Conservation (phyloP, 805 yeast genomes). For the Myxozyma geophila region DNA sequence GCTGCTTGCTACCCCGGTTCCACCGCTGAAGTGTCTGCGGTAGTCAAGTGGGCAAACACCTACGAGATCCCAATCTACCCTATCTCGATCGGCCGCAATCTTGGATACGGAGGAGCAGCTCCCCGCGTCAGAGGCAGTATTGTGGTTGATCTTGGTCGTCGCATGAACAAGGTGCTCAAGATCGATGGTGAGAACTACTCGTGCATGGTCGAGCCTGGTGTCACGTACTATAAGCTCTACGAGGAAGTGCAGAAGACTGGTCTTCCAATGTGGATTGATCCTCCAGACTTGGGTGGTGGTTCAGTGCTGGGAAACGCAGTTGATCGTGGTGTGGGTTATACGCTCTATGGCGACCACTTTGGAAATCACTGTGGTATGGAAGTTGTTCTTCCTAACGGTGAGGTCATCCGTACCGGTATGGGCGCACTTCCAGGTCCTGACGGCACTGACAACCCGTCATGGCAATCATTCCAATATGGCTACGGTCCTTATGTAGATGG, state of each 20-base stretch:
- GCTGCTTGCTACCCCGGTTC: constrained; percentile 7
- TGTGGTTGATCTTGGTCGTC: constrained; percentile 14
- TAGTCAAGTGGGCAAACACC: constrained; percentile 16
- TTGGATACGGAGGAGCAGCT: constrained; percentile 19
- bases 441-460: constrained; percentile 3
- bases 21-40: constrained; percentile 11
- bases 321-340: constrained; percentile 18
- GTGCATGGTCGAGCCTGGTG: constrained; percentile 17
- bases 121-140: constrained; percentile 19
- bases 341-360: constrained; percentile 17
- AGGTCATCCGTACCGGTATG: constrained; percentile 19
- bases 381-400: constrained; percentile 17
- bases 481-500: constrained; percentile 17
- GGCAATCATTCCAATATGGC: constrained; percentile 17
- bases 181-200: constrained; percentile 8
- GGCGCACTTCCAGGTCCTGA: constrained; percentile 20
- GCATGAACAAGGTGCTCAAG: constrained; percentile 17
- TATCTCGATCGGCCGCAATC: constrained; percentile 17
- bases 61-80: constrained; percentile 15
- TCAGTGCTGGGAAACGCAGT: constrained; percentile 11
- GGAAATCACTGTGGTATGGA: constrained; percentile 20
- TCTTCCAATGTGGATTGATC: constrained; percentile 12
- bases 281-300: constrained; percentile 17
- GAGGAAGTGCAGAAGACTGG: constrained; percentile 8
- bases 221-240: constrained; percentile 11